Evolutionary conservation across 140 eudicot genomes (phyloP).

Genomic region (Ambrosia hybrid): DNA sequence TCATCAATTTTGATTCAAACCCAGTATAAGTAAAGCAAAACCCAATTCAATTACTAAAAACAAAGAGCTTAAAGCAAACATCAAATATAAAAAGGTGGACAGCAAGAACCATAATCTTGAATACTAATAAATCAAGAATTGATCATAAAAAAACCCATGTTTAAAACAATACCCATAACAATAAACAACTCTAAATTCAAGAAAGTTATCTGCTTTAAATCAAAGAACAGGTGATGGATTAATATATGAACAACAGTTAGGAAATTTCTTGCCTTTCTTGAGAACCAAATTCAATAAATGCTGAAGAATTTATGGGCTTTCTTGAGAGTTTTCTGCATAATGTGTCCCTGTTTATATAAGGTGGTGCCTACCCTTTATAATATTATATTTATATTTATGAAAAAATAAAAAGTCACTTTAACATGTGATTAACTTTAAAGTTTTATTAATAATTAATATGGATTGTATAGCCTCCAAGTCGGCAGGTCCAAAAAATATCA

Average conservation of each 20-base stretch:
- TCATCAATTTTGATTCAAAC: neutral
- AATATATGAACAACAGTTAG: slow-evolving; percentile 20
- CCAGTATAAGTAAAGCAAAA: neutral
- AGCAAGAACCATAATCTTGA: slow-evolving; percentile 18
- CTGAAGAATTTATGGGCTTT: slow-evolving; percentile 12
- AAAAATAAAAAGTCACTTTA: neutral
- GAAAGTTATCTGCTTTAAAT: slow-evolving; percentile 16
- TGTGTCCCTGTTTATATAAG: slow-evolving; percentile 33
- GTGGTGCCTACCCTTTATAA: slow-evolving; percentile 2
- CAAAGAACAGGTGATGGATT: slow-evolving; percentile 6
- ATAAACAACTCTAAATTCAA: slow-evolving; percentile 13
- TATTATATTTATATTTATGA: neutral
- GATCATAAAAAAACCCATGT: neutral
- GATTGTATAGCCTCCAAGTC: neutral
- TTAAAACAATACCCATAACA: slow-evolving; percentile 12
- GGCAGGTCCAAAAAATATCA: neutral
- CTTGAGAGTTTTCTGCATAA: slow-evolving; percentile 11
- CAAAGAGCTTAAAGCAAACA: slow-evolving; percentile 2
- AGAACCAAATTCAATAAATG: slow-evolving; percentile 14
- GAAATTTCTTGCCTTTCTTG: slow-evolving; percentile 31
- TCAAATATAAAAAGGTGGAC: slow-evolving; percentile 7
- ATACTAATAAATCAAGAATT: neutral
- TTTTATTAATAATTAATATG: neutral
- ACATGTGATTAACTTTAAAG: too few relatives aligned
- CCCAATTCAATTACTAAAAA: neutral